Percentiles rank a stretch among this genome's conserved stretches.
These are phyloP conservation scores for Catharanthus roseus DNA, from an alignment of 257 asterid species.

Conservation along the genomic window DNA sequence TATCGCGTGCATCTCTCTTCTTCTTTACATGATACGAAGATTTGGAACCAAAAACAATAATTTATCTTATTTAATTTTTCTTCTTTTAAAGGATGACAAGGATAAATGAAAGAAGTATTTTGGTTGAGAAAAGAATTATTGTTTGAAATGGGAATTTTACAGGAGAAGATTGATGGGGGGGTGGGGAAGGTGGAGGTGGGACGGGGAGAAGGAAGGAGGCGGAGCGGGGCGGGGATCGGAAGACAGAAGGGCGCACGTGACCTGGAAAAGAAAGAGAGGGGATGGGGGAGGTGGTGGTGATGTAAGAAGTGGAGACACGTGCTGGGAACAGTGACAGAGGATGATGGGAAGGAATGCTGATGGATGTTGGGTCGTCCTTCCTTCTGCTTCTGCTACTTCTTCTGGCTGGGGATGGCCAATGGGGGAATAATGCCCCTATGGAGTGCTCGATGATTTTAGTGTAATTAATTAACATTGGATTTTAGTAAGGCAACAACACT, in stretches of 20 bases:
- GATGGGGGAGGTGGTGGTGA: slow-evolving; percentile 3
- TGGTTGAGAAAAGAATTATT: too few relatives aligned
- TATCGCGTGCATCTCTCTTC: slow-evolving; percentile 78
- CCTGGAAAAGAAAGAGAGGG: not conserved
- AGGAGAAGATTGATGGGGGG: too few relatives aligned
- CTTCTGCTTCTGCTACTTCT: too few relatives aligned
- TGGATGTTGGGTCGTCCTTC: not conserved
- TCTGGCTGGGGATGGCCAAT: too few relatives aligned
- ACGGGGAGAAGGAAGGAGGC: not conserved
- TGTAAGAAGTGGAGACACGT: slow-evolving; percentile 18
- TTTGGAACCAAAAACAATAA: not conserved
- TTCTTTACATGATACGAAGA: slow-evolving; percentile 37
- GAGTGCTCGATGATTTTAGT: too few relatives aligned
- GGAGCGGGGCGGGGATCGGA: slow-evolving; percentile 1
- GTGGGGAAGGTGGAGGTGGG: not conserved
- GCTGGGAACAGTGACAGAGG: slow-evolving; percentile 19
- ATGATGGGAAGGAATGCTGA: not conserved
- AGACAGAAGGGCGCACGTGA: slow-evolving; percentile 30
- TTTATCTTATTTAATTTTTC: not conserved
- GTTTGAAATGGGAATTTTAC: not conserved
- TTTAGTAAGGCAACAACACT: too few relatives aligned
- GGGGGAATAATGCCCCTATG: too few relatives aligned
- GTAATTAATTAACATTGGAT: too few relatives aligned
- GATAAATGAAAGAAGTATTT: not conserved
- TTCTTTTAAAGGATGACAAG: not conserved